Conservation (phyloP, 495 filamentous ascomycete genomes). For the Daldinia grandis region DNA sequence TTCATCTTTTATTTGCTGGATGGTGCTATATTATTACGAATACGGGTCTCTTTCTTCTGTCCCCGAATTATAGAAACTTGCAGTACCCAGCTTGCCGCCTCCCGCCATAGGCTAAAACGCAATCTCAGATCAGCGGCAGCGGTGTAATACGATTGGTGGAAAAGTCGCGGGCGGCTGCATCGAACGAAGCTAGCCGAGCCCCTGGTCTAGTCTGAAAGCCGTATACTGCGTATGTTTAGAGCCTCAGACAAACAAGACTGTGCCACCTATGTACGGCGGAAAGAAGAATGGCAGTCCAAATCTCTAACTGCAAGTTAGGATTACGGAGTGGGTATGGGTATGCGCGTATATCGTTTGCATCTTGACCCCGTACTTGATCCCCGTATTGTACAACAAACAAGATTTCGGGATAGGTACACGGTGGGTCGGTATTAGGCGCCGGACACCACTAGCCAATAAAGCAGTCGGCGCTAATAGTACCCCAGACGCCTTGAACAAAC, state of each 20-base stretch:
- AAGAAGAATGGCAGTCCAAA: no score
- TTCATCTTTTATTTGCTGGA: no score
- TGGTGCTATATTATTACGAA: not conserved
- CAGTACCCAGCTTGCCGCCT: conserved; percentile 1
- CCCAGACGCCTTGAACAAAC: conserved; percentile 11
- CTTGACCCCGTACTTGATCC: not conserved
- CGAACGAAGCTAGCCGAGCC: conserved; percentile 1
- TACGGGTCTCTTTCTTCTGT: not conserved
- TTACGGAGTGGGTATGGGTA: not conserved
- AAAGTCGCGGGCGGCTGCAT: conserved; percentile 21
- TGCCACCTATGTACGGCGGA: not conserved
- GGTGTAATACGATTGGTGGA: conserved; percentile 36
- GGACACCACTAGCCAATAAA: conserved; percentile 23
- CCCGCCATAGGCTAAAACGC: conserved; percentile 8
- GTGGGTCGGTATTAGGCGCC: conserved; percentile 22
- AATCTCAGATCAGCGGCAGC: conserved; percentile 25
- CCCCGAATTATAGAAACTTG: not conserved
- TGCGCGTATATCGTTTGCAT: not conserved
- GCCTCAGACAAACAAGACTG: not conserved
- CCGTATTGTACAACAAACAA: conserved; percentile 9
- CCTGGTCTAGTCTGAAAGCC: not conserved
- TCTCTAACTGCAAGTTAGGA: not conserved
- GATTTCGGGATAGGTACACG: not conserved
- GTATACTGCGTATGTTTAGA: not conserved
- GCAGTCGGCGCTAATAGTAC: conserved; percentile 23